Percentiles rank a stretch among this genome's conserved stretches.
Conservation (phyloP, 106 monocot genomes). For the Gastrodia elata region DNA sequence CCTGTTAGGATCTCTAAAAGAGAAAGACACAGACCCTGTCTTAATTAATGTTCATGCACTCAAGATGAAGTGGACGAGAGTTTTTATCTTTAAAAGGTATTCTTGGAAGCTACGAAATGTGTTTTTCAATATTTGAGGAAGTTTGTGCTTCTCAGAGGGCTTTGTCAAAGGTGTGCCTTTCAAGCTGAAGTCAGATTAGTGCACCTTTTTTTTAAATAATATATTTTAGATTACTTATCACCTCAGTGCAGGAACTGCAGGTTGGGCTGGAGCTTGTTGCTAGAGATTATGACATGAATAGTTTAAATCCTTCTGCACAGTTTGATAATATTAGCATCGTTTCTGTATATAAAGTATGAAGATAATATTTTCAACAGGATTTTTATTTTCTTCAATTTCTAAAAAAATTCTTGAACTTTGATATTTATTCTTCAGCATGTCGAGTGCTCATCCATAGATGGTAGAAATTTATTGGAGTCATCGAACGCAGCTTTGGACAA, state of each 20-base stretch:
- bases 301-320: constrained; percentile 56
- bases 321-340: constrained; percentile 71
- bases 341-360: constrained; percentile 75
- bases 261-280: constrained; percentile 73
- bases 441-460: constrained; percentile 70
- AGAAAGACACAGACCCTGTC: constrained; percentile 20
- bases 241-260: constrained; percentile 18
- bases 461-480: constrained; percentile 76
- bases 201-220: background rate
- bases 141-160: constrained; percentile 62
- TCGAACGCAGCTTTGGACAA: constrained; percentile 83
- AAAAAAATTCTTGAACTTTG: background rate
- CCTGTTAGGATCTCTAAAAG: constrained; percentile 45
- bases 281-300: constrained; percentile 73
- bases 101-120: constrained; percentile 60
- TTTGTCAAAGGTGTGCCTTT: constrained; percentile 55
- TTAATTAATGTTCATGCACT: constrained; percentile 32
- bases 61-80: constrained; percentile 57
- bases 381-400: constrained; percentile 1
- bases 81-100: constrained; percentile 60
- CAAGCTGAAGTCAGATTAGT: background rate
- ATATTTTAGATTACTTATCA: background rate
- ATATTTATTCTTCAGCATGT: constrained; percentile 54
- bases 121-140: constrained; percentile 69
- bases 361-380: background rate